Evolutionary conservation across 2,329 filamentous ascomycete species (phyloP).

Genomic region (Fusarium albosuccineum): DNA sequence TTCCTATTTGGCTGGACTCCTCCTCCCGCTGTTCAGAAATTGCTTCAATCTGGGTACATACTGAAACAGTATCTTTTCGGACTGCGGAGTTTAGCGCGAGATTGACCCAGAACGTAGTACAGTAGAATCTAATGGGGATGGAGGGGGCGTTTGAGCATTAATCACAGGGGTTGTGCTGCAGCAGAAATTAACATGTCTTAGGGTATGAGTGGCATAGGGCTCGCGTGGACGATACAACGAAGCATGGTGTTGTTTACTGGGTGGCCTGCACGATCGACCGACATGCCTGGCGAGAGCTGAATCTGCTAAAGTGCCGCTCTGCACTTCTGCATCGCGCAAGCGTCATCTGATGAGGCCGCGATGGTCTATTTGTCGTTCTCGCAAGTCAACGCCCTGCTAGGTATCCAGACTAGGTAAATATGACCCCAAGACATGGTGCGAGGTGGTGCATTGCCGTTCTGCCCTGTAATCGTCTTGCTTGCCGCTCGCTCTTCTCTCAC

Average conservation of each 20-base stretch:
- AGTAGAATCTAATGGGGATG: neutral
- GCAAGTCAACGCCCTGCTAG: neutral
- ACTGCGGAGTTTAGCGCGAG: neutral
- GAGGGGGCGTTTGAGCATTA: neutral
- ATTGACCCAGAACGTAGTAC: neutral
- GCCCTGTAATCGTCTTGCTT: neutral
- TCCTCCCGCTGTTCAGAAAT: neutral
- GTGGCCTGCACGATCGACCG: too few species aligned
- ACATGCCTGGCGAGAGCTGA: too few species aligned
- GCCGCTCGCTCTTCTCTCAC: neutral
- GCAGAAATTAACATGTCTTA: conserved; percentile 5
- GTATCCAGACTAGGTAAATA: too few species aligned
- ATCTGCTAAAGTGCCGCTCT: too few species aligned
- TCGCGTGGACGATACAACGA: too few species aligned
- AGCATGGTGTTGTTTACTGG: too few species aligned
- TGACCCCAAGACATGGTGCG: neutral
- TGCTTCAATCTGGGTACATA: neutral
- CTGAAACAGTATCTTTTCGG: neutral
- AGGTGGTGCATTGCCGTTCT: neutral
- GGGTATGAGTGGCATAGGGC: neutral
- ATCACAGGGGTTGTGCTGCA: neutral
- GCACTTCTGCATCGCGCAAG: neutral
- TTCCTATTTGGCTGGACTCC: too few species aligned
- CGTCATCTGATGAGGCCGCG: neutral
- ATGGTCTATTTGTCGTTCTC: neutral